phyloP scores from a whole-genome alignment of 805 yeast species.

The Zygoascus ofunaensis region DNA sequence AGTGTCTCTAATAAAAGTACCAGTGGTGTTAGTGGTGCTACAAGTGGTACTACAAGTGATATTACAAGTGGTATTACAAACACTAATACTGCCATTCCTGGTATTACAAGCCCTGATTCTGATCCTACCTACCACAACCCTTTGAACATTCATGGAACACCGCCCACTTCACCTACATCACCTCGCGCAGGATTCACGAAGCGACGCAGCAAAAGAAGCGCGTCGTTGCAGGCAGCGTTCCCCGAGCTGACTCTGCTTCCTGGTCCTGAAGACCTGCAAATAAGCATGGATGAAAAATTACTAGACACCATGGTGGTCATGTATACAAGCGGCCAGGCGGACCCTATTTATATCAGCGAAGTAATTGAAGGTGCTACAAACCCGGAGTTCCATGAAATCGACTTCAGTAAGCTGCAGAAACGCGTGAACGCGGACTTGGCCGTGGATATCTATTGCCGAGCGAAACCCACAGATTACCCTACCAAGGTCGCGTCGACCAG shows the following conservation, averaged over 20 bases:
- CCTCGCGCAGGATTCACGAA: too few species aligned
- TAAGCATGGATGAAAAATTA: conserved; percentile 6
- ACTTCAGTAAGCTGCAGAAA: conserved; percentile 9
- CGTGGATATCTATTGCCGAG: conserved; percentile 15
- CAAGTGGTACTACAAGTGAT: too few species aligned
- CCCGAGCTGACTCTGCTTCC: neutral
- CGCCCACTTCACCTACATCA: conserved; percentile 5
- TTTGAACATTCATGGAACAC: neutral
- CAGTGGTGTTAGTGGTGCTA: too few species aligned
- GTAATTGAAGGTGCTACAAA: conserved; percentile 14
- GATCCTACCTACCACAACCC: too few species aligned
- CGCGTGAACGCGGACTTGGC: conserved; percentile 7
- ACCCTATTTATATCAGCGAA: conserved; percentile 18
- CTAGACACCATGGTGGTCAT: conserved; percentile 14
- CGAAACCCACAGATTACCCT: neutral
- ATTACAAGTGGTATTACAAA: too few species aligned
- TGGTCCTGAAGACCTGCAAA: neutral
- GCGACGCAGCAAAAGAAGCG: conserved; percentile 6
- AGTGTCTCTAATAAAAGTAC: neutral
- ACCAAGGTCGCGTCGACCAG: conserved; percentile 8
- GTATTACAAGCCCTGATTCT: too few species aligned
- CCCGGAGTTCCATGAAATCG: conserved; percentile 18
- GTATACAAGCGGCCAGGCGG: conserved; percentile 5
- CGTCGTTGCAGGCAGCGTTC: conserved; percentile 1
- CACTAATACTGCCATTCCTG: neutral